phyloP scores from a whole-genome alignment of 73 alveolate species.

The Stentor roeselii region DNA sequence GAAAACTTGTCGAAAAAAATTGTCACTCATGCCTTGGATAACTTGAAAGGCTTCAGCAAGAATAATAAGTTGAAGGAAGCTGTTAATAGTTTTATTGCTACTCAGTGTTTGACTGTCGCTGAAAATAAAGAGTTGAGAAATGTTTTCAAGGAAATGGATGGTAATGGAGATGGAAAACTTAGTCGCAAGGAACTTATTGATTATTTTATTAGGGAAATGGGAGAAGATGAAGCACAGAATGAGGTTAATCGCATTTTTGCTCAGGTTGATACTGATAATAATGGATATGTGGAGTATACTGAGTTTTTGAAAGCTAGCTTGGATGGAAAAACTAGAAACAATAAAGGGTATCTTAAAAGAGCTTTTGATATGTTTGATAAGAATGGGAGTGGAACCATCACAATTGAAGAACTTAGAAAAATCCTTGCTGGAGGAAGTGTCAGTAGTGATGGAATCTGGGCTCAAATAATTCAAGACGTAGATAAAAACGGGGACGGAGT shows the following conservation, averaged over 20 bases:
- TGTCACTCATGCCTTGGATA: not conserved
- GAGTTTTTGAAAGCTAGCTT: slow-evolving; percentile 64
- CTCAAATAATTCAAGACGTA: not conserved
- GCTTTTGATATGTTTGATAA: slow-evolving; percentile 42
- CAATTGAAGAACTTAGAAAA: slow-evolving; percentile 52
- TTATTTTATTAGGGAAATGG: not conserved
- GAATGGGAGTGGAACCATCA: slow-evolving; percentile 51
- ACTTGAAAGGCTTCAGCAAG: not conserved
- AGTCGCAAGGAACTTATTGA: slow-evolving; percentile 39
- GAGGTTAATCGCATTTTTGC: slow-evolving; percentile 50
- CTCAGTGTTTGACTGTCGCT: not conserved
- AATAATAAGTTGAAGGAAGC: not conserved
- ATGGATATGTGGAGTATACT: slow-evolving; percentile 59
- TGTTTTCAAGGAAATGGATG: slow-evolving; percentile 37
- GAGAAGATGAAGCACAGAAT: not conserved
- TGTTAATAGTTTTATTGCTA: not conserved
- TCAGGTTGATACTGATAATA: slow-evolving; percentile 55
- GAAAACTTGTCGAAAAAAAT: not conserved
- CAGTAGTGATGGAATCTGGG: not conserved
- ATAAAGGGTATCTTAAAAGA: slow-evolving; percentile 38
- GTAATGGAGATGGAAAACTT: slow-evolving; percentile 53
- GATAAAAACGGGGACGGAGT: not conserved
- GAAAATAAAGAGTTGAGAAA: slow-evolving; percentile 33
- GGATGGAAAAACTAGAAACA: slow-evolving; percentile 34
- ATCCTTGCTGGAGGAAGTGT: slow-evolving; percentile 39